Base-by-base conservation (phyloP, 805 yeast genomes). In the Candida corydali region DNA sequence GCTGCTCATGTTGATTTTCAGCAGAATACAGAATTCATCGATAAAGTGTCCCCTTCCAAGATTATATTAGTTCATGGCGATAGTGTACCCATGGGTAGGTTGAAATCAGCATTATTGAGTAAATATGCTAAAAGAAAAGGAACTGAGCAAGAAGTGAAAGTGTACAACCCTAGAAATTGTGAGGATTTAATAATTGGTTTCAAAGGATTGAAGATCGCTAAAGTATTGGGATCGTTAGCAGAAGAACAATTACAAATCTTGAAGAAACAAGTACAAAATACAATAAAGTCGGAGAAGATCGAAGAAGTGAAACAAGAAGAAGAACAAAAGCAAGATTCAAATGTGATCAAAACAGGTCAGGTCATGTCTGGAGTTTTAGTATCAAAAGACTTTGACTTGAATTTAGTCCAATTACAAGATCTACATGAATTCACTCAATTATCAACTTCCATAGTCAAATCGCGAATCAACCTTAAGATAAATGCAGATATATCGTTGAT, bases 1-100 rank as follows among this genome's bases (percentile, higher is more conserved):
- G 98, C 98, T n/a, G 99, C 99, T 0, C 99, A 93, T 61, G 99
- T 93, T 16, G 99, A 93, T 56, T 93, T 83, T 59, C 87, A 85
- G 50, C 96, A 93, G 54, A 93, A 93, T 49, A 69, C 95, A 1
- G 86, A 84, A 39, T 93, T 93, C 53, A 93, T 93, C 41, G 96
- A 89, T 47, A 69, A 80, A 41, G 86, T 93, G 2, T 82, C 83
- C 40, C 95, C 99, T 0, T 75, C 75, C 41, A 80, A 84, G 37
- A 85, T 93, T 42, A 87, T 91, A 40, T 71, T 93, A 37, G 99
- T 93, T 2, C 99, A 93, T 59, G 99, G 99, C 9, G 99, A 93
- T 53, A 80, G 93, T 2, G 88, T 86, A 50, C 96, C 96, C n/a
- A 93, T 93, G 98, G 98, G 98, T 39, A 79, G 98, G 55, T 64